These are phyloP conservation scores for Macrolepiota dolichaula DNA, from an alignment of 768 basidiomycete genomes.

Conservation along the genomic window DNA sequence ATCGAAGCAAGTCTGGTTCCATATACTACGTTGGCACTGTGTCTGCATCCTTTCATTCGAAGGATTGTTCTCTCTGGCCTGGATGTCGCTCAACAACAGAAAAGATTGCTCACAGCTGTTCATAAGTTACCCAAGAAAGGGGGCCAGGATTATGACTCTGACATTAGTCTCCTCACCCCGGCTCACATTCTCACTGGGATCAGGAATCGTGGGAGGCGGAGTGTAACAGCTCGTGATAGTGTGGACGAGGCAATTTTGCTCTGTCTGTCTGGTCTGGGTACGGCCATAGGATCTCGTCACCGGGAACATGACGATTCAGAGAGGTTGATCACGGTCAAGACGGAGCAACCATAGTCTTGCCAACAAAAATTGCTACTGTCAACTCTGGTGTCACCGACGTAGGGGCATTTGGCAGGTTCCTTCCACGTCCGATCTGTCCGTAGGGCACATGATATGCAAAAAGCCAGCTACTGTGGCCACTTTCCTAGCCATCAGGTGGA, in stretches of 20 bases:
- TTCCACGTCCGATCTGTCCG: neutral
- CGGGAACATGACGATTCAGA: neutral
- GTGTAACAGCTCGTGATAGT: neutral
- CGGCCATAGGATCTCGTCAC: conserved; percentile 10
- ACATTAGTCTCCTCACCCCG: conserved; percentile 33
- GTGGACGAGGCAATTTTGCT: conserved; percentile 22
- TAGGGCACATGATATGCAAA: conserved; percentile 16
- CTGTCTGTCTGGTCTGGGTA: conserved; percentile 28
- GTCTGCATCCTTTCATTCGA: conserved; percentile 30
- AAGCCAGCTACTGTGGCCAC: conserved; percentile 19
- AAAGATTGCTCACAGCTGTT: conserved; percentile 12
- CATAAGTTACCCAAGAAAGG: conserved; percentile 16
- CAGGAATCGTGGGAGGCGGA: conserved; percentile 13
- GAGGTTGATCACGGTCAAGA: neutral
- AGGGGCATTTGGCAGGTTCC: neutral
- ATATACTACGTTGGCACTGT: conserved; percentile 35
- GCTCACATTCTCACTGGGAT: conserved; percentile 41
- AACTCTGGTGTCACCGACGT: neutral
- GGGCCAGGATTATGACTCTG: conserved; percentile 13
- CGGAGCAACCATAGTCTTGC: conserved; percentile 10
- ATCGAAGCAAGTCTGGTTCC: conserved; percentile 37
- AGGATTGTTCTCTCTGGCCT: conserved; percentile 34
- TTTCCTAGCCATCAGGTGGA: conserved; percentile 17
- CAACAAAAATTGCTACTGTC: conserved; percentile 13
- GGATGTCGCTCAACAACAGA: conserved; percentile 31